Evolutionary conservation across 805 yeast genomes (phyloP).

Genomic region (Grigorovia jiainica): DNA sequence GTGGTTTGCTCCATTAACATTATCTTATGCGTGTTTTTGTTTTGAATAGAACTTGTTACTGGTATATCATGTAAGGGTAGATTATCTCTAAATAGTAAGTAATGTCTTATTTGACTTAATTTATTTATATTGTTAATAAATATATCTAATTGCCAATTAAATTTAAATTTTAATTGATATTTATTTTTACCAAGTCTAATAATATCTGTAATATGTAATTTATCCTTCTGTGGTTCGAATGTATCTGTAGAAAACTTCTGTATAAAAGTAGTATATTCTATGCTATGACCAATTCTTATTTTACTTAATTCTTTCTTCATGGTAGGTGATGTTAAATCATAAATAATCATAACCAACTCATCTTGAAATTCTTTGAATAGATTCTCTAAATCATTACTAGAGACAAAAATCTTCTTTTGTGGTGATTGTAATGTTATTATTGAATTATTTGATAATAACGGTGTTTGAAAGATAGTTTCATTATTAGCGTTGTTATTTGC

Average conservation of each 20-base stretch:
- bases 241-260: slow-evolving; percentile 8
- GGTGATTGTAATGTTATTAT: slow-evolving; percentile 26
- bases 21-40: slow-evolving; percentile 5
- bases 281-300: slow-evolving; percentile 17
- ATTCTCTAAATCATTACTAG: slow-evolving; percentile 22
- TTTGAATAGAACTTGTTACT: no score
- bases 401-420: slow-evolving; percentile 19
- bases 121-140: slow-evolving; percentile 19
- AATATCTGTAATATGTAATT: slow-evolving; percentile 1
- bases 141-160: slow-evolving; percentile 26
- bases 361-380: slow-evolving; percentile 20
- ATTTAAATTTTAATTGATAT: slow-evolving; percentile 19
- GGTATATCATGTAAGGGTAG: slow-evolving; percentile 2
- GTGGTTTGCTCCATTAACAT: neutral
- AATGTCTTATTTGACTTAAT: slow-evolving; percentile 18
- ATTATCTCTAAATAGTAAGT: slow-evolving; percentile 11
- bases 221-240: no score
- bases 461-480: slow-evolving; percentile 25
- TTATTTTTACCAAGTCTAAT: slow-evolving; percentile 15
- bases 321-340: slow-evolving; percentile 20
- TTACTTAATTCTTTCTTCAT: slow-evolving; percentile 16
- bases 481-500: slow-evolving; percentile 12
- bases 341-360: slow-evolving; percentile 20
- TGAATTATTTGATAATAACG: slow-evolving; percentile 28
- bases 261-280: slow-evolving; percentile 10